Base-by-base conservation (phyloP, 257 asterid species). In the Dorcoceras hygrometricum region DNA sequence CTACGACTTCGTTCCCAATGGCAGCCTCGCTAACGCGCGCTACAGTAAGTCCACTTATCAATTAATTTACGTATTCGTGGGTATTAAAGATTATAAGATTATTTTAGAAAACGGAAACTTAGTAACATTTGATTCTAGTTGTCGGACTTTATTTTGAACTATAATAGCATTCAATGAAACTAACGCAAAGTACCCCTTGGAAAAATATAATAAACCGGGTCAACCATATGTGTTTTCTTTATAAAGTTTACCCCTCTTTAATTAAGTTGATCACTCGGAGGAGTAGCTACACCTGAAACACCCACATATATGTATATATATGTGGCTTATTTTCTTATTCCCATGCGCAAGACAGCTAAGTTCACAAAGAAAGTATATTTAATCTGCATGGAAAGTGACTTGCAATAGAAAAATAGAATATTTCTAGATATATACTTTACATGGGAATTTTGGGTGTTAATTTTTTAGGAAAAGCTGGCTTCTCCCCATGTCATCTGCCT, bases 1-100 rank as follows among this genome's bases (percentile, higher is more conserved):
- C 81, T 94, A 90, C 18, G 99, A 94, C 62, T 94, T 90, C 27
- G 96, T 88, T 39, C 96, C 99, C 5, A 94, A 94, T 64, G 95
- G 91, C 5, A 94, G 95, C 83, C 91, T 94, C 14, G 95, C 99
- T 28, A 90, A 79, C 65, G 89, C 91, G 0, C 96, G 98, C 71
- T 75, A 81, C 87, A 85, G 99, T 94, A 78, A 90, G 96, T 84
- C 39, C 8, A 54, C 10, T 9, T n/a, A n/a, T n/a, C n/a, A 16
- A 68, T 59, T 71, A 62, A 23, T 59, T 62, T 60, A 5, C 36
- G 2, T 29, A 39, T 12, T 7, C 63, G 0, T 4, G 22, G 2
- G 31, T 11, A 43, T 14, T n/a, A n/a, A 36, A 0, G 3, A 2
- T 46, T 55, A 22, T 11, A 14, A 12, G 51, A 39, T 1, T 39